Evolutionary conservation across 2,329 filamentous ascomycete species (phyloP).

Genomic region (Venturia asperata): DNA sequence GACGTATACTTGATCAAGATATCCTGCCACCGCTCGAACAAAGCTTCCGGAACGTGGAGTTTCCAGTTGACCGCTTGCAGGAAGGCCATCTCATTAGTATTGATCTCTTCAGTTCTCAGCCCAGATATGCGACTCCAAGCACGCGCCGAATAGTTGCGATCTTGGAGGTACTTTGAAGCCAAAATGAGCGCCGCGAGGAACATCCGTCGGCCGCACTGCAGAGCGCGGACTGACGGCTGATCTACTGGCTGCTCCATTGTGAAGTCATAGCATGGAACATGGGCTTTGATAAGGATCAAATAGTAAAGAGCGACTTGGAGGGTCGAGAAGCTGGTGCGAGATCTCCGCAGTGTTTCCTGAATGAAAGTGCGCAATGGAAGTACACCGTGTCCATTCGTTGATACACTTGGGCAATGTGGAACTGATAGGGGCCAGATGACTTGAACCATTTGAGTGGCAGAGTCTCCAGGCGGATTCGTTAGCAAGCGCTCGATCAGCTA

Average conservation of each 20-base stretch:
- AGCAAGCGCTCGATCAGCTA: conserved; percentile 18
- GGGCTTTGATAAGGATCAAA: conserved; percentile 84
- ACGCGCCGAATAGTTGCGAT: conserved; percentile 93
- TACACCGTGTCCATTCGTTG: conserved; percentile 65
- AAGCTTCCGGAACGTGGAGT: conserved; percentile 80
- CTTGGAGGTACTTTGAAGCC: conserved; percentile 95
- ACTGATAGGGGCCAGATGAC: conserved; percentile 93
- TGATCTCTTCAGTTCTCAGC: conserved; percentile 88
- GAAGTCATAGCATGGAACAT: conserved; percentile 76
- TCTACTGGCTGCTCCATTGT: conserved; percentile 78
- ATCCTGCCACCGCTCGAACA: conserved; percentile 90
- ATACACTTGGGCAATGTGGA: conserved; percentile 62
- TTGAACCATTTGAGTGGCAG: conserved; percentile 93
- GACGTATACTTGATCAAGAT: conserved; percentile 76
- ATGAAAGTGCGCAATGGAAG: conserved; percentile 92
- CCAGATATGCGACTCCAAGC: conserved; percentile 99
- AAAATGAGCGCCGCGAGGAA: conserved; percentile 91
- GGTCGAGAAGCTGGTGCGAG: conserved; percentile 94
- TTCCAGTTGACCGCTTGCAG: conserved; percentile 87
- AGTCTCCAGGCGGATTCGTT: conserved; percentile 56
- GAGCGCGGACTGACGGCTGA: conserved; percentile 62
- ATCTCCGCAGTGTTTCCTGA: conserved; percentile 90
- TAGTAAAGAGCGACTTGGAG: conserved; percentile 96
- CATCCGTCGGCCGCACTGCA: conserved; percentile 96
- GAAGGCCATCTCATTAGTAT: conserved; percentile 92